Conservation (phyloP, 768 basidiomycete genomes). For the Erythrobasidium yunnanense region DNA sequence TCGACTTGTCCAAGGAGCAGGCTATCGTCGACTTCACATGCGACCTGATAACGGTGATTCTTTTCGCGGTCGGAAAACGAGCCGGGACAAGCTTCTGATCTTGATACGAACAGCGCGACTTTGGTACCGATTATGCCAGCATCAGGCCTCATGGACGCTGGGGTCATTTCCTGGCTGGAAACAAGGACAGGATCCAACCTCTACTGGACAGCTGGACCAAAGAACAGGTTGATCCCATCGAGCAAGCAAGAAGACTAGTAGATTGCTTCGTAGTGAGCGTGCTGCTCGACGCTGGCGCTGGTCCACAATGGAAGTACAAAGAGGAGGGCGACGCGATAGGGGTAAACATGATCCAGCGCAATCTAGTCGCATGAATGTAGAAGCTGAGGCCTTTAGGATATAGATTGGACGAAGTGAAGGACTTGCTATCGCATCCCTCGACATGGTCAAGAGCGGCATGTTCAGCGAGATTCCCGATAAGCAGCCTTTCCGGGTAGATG, state of each 20-base stretch:
- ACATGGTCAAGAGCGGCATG: slow-evolving; percentile 74
- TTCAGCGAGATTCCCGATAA: slow-evolving; percentile 55
- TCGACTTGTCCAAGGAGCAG: slow-evolving; percentile 63
- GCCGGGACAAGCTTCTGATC: not conserved
- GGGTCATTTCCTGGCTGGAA: slow-evolving; percentile 55
- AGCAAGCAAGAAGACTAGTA: slow-evolving; percentile 62
- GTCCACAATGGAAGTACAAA: slow-evolving; percentile 64
- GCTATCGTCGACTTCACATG: slow-evolving; percentile 44
- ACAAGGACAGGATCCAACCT: slow-evolving; percentile 33
- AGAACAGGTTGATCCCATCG: slow-evolving; percentile 31
- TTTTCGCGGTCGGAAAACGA: too few species aligned
- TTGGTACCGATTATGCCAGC: slow-evolving; percentile 55
- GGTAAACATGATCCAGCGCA: too few species aligned
- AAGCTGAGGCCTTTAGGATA: too few species aligned
- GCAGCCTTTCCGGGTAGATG: slow-evolving; percentile 67
- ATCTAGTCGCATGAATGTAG: too few species aligned
- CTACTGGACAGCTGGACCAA: slow-evolving; percentile 33
- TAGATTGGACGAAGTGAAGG: slow-evolving; percentile 59
- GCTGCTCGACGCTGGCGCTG: slow-evolving; percentile 87
- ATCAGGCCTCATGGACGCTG: slow-evolving; percentile 58
- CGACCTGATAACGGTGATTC: slow-evolving; percentile 31
- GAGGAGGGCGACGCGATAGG: slow-evolving; percentile 45
- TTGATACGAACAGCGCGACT: slow-evolving; percentile 55
- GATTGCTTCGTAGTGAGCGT: slow-evolving; percentile 87
- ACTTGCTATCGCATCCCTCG: slow-evolving; percentile 73